These are phyloP conservation scores for Cyberlindnera amylophila DNA, from an alignment of 805 yeast species.

Conservation along the genomic window DNA sequence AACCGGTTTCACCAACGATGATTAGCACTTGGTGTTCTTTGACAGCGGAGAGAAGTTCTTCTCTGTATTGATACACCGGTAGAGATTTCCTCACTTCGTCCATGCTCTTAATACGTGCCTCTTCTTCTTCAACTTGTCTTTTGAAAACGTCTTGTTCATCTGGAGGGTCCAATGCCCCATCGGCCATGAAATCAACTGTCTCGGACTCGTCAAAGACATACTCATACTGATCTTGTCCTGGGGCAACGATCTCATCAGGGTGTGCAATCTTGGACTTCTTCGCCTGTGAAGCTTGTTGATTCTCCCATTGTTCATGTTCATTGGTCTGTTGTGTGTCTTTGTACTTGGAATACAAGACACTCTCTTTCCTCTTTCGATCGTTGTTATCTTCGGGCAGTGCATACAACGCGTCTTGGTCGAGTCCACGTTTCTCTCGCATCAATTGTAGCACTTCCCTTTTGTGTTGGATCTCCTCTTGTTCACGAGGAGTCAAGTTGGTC, in stretches of 20 bases:
- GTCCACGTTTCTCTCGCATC: conserved; percentile 35
- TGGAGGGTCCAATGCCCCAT: conserved; percentile 25
- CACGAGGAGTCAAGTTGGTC: conserved; percentile 45
- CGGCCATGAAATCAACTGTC: conserved; percentile 48
- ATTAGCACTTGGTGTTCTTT: conserved; percentile 61
- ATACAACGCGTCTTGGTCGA: conserved; percentile 38
- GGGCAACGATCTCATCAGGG: conserved; percentile 40
- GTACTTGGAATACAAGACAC: conserved; percentile 41
- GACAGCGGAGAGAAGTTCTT: conserved; percentile 57
- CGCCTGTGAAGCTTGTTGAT: conserved; percentile 15
- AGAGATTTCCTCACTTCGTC: conserved; percentile 53
- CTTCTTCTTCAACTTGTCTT: conserved; percentile 30
- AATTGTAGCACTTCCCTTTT: conserved; percentile 48
- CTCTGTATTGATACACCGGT: conserved; percentile 69
- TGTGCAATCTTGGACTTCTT: conserved; percentile 26
- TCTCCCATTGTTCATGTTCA: conserved; percentile 25
- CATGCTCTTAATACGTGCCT: conserved; percentile 30
- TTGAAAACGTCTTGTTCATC: conserved; percentile 35
- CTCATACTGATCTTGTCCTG: conserved; percentile 53
- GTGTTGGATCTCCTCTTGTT: conserved; percentile 46
- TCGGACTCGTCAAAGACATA: conserved; percentile 73
- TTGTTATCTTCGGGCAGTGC: conserved; percentile 54
- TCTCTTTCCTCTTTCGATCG: conserved; percentile 52
- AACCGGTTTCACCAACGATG: conserved; percentile 86
- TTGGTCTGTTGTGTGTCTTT: conserved; percentile 33